Evolutionary conservation across 768 basidiomycete genomes (phyloP).

Genomic region (Russula dissimulans): DNA sequence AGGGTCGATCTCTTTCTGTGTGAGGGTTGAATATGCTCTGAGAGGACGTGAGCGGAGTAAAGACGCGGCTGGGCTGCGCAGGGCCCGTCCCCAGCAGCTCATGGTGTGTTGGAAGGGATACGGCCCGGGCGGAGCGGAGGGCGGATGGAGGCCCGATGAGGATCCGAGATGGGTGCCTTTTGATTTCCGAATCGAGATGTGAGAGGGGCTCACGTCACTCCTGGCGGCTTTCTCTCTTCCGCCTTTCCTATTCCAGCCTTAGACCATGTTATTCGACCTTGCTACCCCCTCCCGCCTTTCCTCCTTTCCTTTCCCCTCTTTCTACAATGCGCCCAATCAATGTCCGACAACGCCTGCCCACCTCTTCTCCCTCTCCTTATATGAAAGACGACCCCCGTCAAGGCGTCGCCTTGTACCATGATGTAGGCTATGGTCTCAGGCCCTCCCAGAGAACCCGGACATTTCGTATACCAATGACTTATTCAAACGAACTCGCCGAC

Average conservation of each 20-base stretch:
- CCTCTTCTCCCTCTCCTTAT: not conserved
- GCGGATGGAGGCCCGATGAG: not conserved
- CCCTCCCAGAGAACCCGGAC: not conserved
- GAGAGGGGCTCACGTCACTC: no score
- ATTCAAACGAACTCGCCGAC: constrained; percentile 4
- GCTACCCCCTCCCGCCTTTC: not conserved
- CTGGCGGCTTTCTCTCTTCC: not conserved
- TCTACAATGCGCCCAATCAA: not conserved
- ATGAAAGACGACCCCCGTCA: not conserved
- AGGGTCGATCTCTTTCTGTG: constrained; percentile 42
- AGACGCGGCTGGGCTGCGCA: constrained; percentile 6
- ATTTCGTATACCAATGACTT: constrained; percentile 1
- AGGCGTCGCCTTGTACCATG: not conserved
- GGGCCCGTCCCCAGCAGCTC: not conserved
- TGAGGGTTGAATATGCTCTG: constrained; percentile 22
- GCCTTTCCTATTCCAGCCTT: not conserved
- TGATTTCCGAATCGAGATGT: not conserved
- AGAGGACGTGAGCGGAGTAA: not conserved
- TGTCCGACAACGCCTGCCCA: not conserved
- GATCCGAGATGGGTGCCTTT: not conserved
- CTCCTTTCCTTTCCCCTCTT: not conserved
- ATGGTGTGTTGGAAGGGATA: not conserved
- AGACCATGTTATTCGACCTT: not conserved
- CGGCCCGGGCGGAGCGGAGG: not conserved
- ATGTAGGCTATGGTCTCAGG: not conserved